Conservation (phyloP, 1,284 basidiomycete species). For the Tylopilus sp. region DNA sequence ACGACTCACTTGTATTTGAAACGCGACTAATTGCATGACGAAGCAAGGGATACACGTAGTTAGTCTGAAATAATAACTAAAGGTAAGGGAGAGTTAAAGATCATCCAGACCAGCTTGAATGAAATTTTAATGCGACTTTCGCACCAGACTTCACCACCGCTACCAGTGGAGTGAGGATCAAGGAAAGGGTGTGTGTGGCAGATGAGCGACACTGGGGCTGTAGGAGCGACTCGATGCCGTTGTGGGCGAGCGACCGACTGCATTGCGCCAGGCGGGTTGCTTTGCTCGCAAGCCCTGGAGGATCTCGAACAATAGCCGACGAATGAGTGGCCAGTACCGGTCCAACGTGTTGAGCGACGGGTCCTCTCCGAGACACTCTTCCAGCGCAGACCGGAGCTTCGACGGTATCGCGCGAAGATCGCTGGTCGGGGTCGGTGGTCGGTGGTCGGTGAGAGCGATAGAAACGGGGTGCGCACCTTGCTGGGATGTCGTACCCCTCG, state of each 20-base stretch:
- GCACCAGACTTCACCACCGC: slow-evolving; percentile 5
- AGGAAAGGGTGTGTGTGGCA: slow-evolving; percentile 4
- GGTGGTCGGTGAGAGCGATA: background rate
- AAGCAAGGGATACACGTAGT: background rate
- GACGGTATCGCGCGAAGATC: slow-evolving; percentile 81
- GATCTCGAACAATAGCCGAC: slow-evolving; percentile 76
- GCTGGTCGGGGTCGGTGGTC: slow-evolving; percentile 29
- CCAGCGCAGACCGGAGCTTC: slow-evolving; percentile 81
- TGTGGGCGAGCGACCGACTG: slow-evolving; percentile 8
- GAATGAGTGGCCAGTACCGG: slow-evolving; percentile 76
- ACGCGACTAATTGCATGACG: background rate
- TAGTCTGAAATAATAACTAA: background rate
- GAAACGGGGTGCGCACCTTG: slow-evolving; percentile 55
- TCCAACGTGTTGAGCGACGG: slow-evolving; percentile 74
- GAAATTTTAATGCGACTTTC: background rate
- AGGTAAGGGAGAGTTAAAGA: background rate
- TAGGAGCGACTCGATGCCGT: slow-evolving; percentile 2
- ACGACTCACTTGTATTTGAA: background rate
- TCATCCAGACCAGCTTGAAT: background rate
- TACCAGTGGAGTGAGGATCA: slow-evolving; percentile 5
- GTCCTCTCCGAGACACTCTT: slow-evolving; percentile 83
- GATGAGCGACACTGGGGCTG: background rate
- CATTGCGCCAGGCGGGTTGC: slow-evolving; percentile 66
- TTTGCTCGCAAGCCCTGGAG: slow-evolving; percentile 82
- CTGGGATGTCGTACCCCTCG: slow-evolving; percentile 72